phyloP scores from a whole-genome alignment of 2,329 filamentous ascomycete species.

The Sclerotinia glacialis region DNA sequence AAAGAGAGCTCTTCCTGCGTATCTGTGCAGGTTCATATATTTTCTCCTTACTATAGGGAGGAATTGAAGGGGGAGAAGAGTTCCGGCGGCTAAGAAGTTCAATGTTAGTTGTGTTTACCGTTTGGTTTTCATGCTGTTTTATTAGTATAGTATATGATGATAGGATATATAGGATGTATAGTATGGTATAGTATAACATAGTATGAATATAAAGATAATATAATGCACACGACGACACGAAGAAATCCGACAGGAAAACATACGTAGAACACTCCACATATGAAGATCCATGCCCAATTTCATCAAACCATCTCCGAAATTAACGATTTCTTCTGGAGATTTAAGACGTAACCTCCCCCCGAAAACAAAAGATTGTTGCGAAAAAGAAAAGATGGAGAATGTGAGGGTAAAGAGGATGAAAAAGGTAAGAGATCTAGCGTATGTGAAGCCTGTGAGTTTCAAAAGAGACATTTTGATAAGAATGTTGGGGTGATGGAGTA shows the following conservation, averaged over 20 bases:
- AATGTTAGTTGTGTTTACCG: neutral
- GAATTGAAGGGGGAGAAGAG: constrained; percentile 16
- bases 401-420: constrained; percentile 6
- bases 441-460: constrained; percentile 3
- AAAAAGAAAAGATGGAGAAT: constrained; percentile 10
- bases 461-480: constrained; percentile 5
- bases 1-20: neutral
- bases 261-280: constrained; percentile 19
- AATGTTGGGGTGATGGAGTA: neutral
- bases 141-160: neutral
- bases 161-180: neutral
- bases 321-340: neutral
- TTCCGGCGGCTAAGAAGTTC: neutral
- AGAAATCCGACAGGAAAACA: neutral
- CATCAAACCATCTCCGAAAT: constrained; percentile 7
- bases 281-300: constrained; percentile 9
- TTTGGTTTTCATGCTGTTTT: neutral
- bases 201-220: too few relatives aligned
- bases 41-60: constrained; percentile 10
- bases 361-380: neutral
- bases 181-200: neutral
- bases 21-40: neutral
- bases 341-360: neutral
- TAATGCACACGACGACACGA: neutral
- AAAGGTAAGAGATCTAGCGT: neutral